Evolutionary conservation across 2,329 filamentous ascomycete genomes (phyloP), one percentile per base, ranked within the genome.

Genomic region (Fusarium denticulatum): DNA sequence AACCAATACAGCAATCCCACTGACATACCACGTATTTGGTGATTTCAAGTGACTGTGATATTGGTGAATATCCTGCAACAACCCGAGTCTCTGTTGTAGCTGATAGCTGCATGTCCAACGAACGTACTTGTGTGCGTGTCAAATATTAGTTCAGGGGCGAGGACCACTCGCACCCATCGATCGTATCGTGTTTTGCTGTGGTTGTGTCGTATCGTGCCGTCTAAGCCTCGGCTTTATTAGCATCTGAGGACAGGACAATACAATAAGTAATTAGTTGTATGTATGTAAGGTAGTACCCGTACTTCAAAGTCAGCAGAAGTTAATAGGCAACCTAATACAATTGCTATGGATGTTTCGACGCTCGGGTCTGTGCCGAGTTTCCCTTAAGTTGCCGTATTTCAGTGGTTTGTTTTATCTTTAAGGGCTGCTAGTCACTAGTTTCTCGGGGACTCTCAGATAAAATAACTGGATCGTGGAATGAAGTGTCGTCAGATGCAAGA

Each of bases 91-190:
- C 53, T 45, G 18, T 32, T 42, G 26, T 28, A 36, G 18, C n/a
- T 26, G 34, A 36, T 26, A 26, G 34, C 32, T 53, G 18, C 36
- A 53, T n/a, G 18, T 26, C 22, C 12, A 39, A 37, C 24, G 36
- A 20, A 37, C 18, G 42, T 47, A 37, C n/a, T 46, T 28, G 28
- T 39, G 52, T 60, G 42, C 32, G 59, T 65, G 42, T 52, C 67
- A 32, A 59, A 12, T 68, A 69, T 74, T 72, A 72, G 64, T 59
- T 74, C 71, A 74, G 71, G 71, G 71, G 68, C 39, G 42, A 71
- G 62, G 43, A 64, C 62, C 67, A 71, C 67, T 36, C 43, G 42
- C 56, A 57, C 58, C 52, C 37, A 55, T 64, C 40, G 58, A 69
- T 53, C 50, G 42, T 53, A 36, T 55, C 28, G 67, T 56, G 49